Evolutionary conservation across 179 eudicot species (phyloP), one percentile per base, ranked within the genome.

Genomic region (Drosera spatulata): DNA sequence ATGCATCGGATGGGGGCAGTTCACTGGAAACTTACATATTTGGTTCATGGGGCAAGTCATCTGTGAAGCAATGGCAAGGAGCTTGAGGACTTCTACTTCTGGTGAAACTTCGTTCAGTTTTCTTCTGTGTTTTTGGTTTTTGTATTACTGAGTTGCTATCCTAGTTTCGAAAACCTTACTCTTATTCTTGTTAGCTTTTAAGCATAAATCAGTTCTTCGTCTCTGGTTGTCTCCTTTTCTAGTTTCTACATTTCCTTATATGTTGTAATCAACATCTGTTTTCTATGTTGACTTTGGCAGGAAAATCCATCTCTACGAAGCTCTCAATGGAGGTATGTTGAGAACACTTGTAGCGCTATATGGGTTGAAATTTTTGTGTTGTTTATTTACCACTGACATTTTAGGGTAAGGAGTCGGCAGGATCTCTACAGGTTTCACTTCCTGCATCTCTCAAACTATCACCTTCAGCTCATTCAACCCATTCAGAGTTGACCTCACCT

Each of bases 1-100:
- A 82, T 70, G 88, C 82, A 66, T 88, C 93, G 3, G 94, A 86
- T 70, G 85, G 76, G 62, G 96, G 88, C 55, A 84, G 95, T 71
- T 83, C 96, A 52, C 56, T 84, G 71, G 89, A 84, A 58, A 84
- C 80, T 65, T 80, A 73, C 22, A 80, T 70, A 68, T 73, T 78
- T 61, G 62, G 77, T 53, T 60, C 77, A 22, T 76, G 73, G 77
- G 82, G 67, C 59, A 93, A 86, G 80, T 78, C 95, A 55, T 83
- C 87, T 75, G 80, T 60, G 86, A 84, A 55, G 75, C 70, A 55
- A 66, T 53, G 56, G 60, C 62, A n/a, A 72, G 76, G 66, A 66
- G 57, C 59, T 63, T 41, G 41, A 77, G 73, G 62, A 58, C 77
- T 64, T 79, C 78, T 70, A 72, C 74, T 59, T 69, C 85, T 57